Percentiles rank a stretch among this genome's conserved stretches.
phyloP scores from a whole-genome alignment of 805 yeast genomes.

The Candida saitoana region DNA sequence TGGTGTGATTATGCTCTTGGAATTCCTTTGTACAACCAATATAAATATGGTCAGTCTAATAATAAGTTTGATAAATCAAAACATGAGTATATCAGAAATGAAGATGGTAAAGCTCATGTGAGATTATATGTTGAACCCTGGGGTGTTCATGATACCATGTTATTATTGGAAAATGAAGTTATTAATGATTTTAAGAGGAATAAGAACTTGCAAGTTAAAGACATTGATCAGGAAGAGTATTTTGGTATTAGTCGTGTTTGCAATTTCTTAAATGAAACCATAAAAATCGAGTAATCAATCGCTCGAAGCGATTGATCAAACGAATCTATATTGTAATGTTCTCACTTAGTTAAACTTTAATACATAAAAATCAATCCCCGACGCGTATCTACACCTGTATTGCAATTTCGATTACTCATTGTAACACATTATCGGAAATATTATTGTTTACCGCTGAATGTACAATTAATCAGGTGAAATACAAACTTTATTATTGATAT shows the following conservation, averaged over 20 bases:
- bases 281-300: no score
- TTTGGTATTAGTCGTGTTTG: slow-evolving; percentile 23
- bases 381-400: no score
- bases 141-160: slow-evolving; percentile 32
- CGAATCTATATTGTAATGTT: no score
- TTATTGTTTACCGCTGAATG: no score
- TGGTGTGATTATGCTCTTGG: slow-evolving; percentile 32
- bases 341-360: no score
- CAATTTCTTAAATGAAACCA: slow-evolving; percentile 20
- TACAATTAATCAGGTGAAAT: no score
- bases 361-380: no score
- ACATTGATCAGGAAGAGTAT: slow-evolving; percentile 12
- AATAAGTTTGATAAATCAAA: slow-evolving; percentile 14
- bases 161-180: slow-evolving; percentile 23
- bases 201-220: slow-evolving; percentile 5
- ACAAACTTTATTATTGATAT: no score
- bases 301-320: no score
- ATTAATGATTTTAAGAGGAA: slow-evolving; percentile 8
- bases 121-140: slow-evolving; percentile 29
- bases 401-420: no score
- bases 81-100: slow-evolving; percentile 16
- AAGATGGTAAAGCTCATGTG: slow-evolving; percentile 17
- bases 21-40: slow-evolving; percentile 19
- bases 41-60: slow-evolving; percentile 25
- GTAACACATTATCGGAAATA: no score